These are phyloP conservation scores for Volvox africanus DNA, from an alignment of 139 green algal species.

Conservation along the genomic window DNA sequence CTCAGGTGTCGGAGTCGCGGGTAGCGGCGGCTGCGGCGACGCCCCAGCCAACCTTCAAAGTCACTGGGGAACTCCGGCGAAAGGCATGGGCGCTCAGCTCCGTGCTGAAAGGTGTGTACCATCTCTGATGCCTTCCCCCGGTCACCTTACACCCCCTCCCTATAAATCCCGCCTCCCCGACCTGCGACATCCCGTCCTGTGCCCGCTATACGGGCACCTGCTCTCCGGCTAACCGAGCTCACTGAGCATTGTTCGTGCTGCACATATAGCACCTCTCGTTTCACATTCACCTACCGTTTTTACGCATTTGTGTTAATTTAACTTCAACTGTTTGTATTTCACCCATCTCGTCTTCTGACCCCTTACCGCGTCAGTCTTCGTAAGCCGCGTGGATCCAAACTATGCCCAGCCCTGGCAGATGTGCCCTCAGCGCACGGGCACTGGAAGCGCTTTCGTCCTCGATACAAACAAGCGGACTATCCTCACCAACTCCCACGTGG, in stretches of 20 bases:
- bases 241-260: too few relatives aligned
- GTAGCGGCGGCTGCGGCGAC: neutral
- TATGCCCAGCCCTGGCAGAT: constrained; percentile 87
- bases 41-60: constrained; percentile 13
- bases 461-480: constrained; percentile 66
- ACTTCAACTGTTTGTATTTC: neutral
- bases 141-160: too few relatives aligned
- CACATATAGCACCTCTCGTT: too few relatives aligned
- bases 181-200: too few relatives aligned
- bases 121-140: neutral
- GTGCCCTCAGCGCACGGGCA: constrained; percentile 59
- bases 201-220: too few relatives aligned
- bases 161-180: too few relatives aligned
- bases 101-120: constrained; percentile 78
- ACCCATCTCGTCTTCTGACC: neutral
- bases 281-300: too few relatives aligned
- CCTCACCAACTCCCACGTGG: constrained; percentile 87
- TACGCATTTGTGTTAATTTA: too few relatives aligned
- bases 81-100: constrained; percentile 76
- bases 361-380: constrained; percentile 71
- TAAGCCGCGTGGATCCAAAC: constrained; percentile 75
- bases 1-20: neutral
- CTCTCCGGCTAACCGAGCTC: too few relatives aligned
- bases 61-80: constrained; percentile 48
- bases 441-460: constrained; percentile 83